Conservation (phyloP, 177 flowering plant genomes). For the Telopea speciosissima region DNA sequence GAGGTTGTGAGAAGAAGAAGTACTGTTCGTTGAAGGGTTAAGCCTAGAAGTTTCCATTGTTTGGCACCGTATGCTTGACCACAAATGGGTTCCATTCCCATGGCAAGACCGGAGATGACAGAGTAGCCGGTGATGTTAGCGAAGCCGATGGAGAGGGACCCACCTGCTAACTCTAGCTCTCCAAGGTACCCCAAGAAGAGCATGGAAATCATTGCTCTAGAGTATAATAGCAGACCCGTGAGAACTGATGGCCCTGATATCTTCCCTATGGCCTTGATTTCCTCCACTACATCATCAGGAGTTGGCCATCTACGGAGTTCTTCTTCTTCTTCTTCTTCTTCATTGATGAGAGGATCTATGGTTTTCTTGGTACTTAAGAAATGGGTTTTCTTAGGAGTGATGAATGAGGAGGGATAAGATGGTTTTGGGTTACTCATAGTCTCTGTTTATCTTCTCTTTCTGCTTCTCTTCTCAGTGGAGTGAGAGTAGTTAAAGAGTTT, state of each 20-base stretch:
- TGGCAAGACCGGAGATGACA: slow-evolving; percentile 23
- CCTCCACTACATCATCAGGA: slow-evolving; percentile 18
- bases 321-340: slow-evolving; percentile 2
- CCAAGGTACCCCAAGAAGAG: slow-evolving; percentile 25
- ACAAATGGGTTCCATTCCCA: slow-evolving; percentile 31
- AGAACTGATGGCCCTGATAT: slow-evolving; percentile 24
- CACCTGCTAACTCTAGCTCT: slow-evolving; percentile 22
- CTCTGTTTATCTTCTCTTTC: neutral
- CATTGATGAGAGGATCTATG: slow-evolving; percentile 5
- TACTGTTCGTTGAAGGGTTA: slow-evolving; percentile 26
- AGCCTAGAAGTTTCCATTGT: slow-evolving; percentile 21
- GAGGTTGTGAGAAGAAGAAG: slow-evolving; percentile 23
- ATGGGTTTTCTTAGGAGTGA: slow-evolving; percentile 12
- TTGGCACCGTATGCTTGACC: slow-evolving; percentile 29
- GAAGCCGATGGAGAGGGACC: slow-evolving; percentile 25
- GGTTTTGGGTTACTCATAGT: slow-evolving; percentile 17
- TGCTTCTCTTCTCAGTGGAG: neutral
- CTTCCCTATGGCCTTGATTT: slow-evolving; percentile 20
- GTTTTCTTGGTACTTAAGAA: slow-evolving; percentile 10
- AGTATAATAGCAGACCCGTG: slow-evolving; percentile 21
- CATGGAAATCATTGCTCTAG: slow-evolving; percentile 28
- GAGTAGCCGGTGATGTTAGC: slow-evolving; percentile 31
- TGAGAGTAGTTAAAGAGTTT: neutral
- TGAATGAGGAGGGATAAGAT: slow-evolving; percentile 10
- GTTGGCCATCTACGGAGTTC: slow-evolving; percentile 23